phyloP scores from a whole-genome alignment of 257 asterid species.

The Henckelia pumila region DNA sequence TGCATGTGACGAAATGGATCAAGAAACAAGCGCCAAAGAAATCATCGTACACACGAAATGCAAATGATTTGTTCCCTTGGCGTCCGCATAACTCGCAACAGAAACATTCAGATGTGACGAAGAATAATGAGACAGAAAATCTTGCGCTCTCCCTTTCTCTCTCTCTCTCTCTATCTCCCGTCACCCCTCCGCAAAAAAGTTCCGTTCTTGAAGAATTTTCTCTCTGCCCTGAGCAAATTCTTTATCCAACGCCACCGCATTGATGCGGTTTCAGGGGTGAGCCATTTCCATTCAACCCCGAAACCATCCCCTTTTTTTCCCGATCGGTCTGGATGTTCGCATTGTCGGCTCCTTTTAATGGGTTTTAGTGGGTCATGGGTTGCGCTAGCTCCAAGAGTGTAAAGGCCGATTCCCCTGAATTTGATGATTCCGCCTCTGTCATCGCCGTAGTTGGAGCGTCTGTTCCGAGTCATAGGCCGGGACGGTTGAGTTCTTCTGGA shows the following conservation, averaged over 20 bases:
- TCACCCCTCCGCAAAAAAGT: background rate
- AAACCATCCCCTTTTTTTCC: constrained; percentile 36
- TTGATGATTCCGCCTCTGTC: constrained; percentile 28
- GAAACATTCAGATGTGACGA: constrained; percentile 7
- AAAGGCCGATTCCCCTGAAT: constrained; percentile 37
- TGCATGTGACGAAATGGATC: too few species aligned
- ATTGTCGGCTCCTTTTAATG: constrained; percentile 49
- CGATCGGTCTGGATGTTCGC: constrained; percentile 35
- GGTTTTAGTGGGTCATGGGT: constrained; percentile 91
- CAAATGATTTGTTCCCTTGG: constrained; percentile 7
- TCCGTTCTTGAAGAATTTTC: constrained; percentile 20
- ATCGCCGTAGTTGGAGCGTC: constrained; percentile 17
- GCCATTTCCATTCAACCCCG: constrained; percentile 20
- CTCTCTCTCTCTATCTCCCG: constrained; percentile 23
- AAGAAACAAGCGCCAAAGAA: too few species aligned
- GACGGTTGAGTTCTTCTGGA: constrained; percentile 27
- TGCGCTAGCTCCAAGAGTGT: constrained; percentile 83
- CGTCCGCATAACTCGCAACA: constrained; percentile 34
- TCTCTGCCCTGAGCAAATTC: constrained; percentile 1
- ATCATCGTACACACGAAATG: constrained; percentile 19
- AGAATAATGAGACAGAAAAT: constrained; percentile 18
- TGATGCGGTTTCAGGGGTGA: constrained; percentile 41
- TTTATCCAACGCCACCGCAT: constrained; percentile 19
- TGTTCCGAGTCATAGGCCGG: constrained; percentile 22
- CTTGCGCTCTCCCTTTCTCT: constrained; percentile 30